Evolutionary conservation across 1,284 basidiomycete species (phyloP).

Genomic region (Melampsora americana): DNA sequence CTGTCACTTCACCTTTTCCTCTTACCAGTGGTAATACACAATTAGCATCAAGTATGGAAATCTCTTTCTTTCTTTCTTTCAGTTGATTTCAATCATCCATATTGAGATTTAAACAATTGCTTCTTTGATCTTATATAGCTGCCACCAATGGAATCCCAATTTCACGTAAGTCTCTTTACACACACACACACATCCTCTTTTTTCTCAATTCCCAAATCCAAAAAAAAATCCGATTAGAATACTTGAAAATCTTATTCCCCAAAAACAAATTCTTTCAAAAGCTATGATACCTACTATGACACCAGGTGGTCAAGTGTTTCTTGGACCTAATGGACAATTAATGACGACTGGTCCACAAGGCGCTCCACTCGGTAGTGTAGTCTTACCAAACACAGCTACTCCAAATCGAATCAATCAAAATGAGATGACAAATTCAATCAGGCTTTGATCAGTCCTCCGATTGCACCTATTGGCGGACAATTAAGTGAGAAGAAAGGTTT

Average conservation of each 20-base stretch:
- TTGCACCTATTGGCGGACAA: neutral
- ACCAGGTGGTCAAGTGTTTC: neutral
- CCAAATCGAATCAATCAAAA: neutral
- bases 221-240: neutral
- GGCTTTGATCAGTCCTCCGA: neutral
- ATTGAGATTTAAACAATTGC: no score
- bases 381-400: neutral
- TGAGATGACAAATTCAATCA: neutral
- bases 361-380: neutral
- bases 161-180: neutral
- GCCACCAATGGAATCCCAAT: neutral
- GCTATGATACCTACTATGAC: neutral
- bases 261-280: neutral
- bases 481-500: neutral
- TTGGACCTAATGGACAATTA: constrained; percentile 4
- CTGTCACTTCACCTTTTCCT: no score
- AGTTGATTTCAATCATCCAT: no score
- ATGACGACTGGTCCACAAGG: neutral
- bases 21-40: no score
- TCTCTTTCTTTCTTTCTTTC: no score
- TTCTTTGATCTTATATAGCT: no score
- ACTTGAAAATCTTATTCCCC: neutral
- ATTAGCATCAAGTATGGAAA: no score
- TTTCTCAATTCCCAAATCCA: neutral
- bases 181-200: no score